Evolutionary conservation across 257 asterid genomes (phyloP), one percentile per base, ranked within the genome.

Genomic region (Craterostigma plantagineum): DNA sequence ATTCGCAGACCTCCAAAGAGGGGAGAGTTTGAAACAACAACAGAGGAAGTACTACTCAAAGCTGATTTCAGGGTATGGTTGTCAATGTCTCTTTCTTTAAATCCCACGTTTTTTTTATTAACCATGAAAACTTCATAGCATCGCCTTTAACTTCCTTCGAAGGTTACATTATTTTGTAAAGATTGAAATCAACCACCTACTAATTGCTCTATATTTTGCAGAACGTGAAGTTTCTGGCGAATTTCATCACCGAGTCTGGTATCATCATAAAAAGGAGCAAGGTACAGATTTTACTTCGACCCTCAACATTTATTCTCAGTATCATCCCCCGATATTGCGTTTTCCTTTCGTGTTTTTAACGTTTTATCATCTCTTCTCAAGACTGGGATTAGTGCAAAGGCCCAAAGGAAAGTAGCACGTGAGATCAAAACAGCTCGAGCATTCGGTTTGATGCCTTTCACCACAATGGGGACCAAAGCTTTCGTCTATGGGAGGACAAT

Each of bases 21-120:
- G 67, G 1, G 3, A 3, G 84, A 71, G 60, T 79, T 90, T 65
- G 76, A 68, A 71, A 77, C 92, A 6, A 72, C 92, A 2, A 75
- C 99, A 3, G 55, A 63, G 50, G 99, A 90, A 71, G 96, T 77
- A 47, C 48, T 90, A 41, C 58, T 42, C 37, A 68, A 80, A 60
- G 92, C 99, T 53, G 99, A 90, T 75, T 90, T 90, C 79, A 75
- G 99, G 96, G 99, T 90, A 47, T 7, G 76, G n/a, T n/a, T n/a
- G n/a, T n/a, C n/a, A n/a, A 41, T 37, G 45, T 35, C 49, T 14
- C 15, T n/a, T 14, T 23, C 9, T 8, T 45, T 42, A 8, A 34
- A 16, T 49, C 14, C 40, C 40, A 9, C 4, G 3, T 9, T 9
- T 9, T 36, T 2, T 36, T 9, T 12, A 2, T 36, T 43, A 43